Evolutionary conservation across 345 rosid genomes (phyloP).

Genomic region (Adansonia digitata): DNA sequence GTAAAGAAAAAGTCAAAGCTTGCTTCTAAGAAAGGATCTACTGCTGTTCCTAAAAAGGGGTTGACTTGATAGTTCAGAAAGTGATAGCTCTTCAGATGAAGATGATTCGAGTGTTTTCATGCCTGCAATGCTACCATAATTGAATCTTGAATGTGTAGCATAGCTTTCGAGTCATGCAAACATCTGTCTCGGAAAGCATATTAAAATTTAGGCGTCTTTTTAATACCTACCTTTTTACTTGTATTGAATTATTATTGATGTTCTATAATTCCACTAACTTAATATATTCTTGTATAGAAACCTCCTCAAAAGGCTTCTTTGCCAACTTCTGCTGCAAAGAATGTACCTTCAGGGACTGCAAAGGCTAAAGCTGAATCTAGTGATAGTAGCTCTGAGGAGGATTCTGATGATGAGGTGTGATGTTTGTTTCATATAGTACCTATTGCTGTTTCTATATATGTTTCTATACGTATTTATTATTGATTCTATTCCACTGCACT

Average conservation of each 20-base stretch:
- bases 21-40: slow-evolving; percentile 18
- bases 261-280: background rate
- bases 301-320: background rate
- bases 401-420: slow-evolving; percentile 7
- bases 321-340: background rate
- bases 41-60: slow-evolving; percentile 12
- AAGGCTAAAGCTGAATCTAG: background rate
- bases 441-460: background rate
- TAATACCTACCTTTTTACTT: background rate
- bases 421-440: background rate
- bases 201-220: background rate
- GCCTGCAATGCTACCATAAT: background rate
- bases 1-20: slow-evolving; percentile 26
- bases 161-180: background rate
- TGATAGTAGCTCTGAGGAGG: slow-evolving; percentile 11
- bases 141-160: background rate
- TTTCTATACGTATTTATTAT: background rate
- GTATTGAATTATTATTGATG: background rate
- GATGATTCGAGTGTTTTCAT: background rate
- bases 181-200: background rate
- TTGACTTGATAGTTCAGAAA: slow-evolving; percentile 25
- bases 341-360: background rate
- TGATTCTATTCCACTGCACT: background rate
- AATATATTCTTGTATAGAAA: background rate
- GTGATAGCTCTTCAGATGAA: slow-evolving; percentile 34